A percentile compares a stretch with the other conserved stretches of the same genome.
These are phyloP conservation scores for Lipomyces kockii DNA, from an alignment of 805 yeast species.

Conservation along the genomic window DNA sequence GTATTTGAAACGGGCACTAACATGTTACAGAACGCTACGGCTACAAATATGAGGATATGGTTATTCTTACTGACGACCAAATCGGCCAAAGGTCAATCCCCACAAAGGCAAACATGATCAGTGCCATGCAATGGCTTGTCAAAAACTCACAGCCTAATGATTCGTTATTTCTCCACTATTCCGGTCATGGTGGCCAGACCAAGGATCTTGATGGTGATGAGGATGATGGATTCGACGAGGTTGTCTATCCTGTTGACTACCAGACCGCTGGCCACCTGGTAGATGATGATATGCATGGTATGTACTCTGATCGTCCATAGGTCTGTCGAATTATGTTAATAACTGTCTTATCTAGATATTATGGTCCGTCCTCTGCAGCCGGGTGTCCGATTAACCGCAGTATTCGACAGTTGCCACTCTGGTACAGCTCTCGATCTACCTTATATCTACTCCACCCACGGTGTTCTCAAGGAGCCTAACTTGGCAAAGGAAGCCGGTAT, in stretches of 20 bases:
- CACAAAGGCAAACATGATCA: slow-evolving; percentile 67
- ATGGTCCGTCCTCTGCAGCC: slow-evolving; percentile 71
- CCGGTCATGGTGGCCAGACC: slow-evolving; percentile 85
- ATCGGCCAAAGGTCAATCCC: slow-evolving; percentile 55
- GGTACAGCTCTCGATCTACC: slow-evolving; percentile 85
- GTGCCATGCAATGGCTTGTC: slow-evolving; percentile 84
- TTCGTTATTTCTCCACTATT: slow-evolving; percentile 77
- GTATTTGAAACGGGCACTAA: neutral
- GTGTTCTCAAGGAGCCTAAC: slow-evolving; percentile 80
- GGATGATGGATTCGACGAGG: slow-evolving; percentile 73
- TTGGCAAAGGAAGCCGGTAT: slow-evolving; percentile 74
- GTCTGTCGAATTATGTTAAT: neutral
- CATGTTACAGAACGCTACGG: slow-evolving; percentile 44
- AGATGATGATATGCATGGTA: slow-evolving; percentile 73
- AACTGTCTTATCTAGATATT: slow-evolving; percentile 43
- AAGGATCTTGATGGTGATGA: slow-evolving; percentile 74
- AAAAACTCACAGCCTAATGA: slow-evolving; percentile 75
- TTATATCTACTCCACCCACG: slow-evolving; percentile 78
- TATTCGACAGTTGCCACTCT: slow-evolving; percentile 86
- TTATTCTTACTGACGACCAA: slow-evolving; percentile 51
- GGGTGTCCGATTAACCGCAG: slow-evolving; percentile 77
- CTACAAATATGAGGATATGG: slow-evolving; percentile 36
- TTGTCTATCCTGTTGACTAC: slow-evolving; percentile 75
- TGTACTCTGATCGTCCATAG: neutral
- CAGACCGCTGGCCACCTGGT: slow-evolving; percentile 66